A percentile compares a stretch with the other conserved stretches of the same genome.
Evolutionary conservation across 2,329 filamentous ascomycete genomes (phyloP).

Genomic region (Sporothrix phasma): DNA sequence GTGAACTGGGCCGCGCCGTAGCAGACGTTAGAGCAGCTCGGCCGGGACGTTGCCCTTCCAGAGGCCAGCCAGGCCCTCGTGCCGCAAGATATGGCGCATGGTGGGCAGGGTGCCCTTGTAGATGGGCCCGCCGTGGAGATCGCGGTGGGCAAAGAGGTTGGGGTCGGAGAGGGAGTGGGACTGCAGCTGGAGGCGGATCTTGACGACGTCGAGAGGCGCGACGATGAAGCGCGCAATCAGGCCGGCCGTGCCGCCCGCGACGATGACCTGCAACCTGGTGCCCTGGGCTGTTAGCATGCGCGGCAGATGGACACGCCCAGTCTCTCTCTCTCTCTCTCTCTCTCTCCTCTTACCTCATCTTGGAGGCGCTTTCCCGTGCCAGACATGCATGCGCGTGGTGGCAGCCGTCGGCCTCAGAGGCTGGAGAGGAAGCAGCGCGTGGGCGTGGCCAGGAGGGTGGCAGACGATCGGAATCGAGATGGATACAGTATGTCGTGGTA

Average conservation of each 20-base stretch:
- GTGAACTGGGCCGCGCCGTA: constrained; percentile 89
- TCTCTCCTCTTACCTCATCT: constrained; percentile 41
- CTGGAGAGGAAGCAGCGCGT: background rate
- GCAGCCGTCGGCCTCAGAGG: constrained; percentile 7
- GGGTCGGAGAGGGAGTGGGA: constrained; percentile 74
- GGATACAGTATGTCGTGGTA: background rate
- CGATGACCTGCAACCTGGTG: constrained; percentile 45
- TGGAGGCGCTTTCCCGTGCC: constrained; percentile 39
- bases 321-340: background rate
- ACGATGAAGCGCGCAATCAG: constrained; percentile 89
- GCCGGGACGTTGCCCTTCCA: constrained; percentile 99
- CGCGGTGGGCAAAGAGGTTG: constrained; percentile 47
- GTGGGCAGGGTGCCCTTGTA: constrained; percentile 73
- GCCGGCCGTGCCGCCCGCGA: constrained; percentile 57
- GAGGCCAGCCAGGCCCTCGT: constrained; percentile 76
- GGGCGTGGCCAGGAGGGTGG: too few relatives aligned
- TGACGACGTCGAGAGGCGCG: constrained; percentile 91
- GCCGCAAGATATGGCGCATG: constrained; percentile 60
- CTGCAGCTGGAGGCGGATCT: constrained; percentile 94
- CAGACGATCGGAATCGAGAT: too few relatives aligned
- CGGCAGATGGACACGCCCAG: too few relatives aligned
- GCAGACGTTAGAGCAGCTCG: constrained; percentile 83
- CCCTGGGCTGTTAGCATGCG: too few relatives aligned
- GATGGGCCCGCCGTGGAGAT: constrained; percentile 37
- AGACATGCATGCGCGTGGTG: constrained; percentile 33